Percentiles rank a stretch among this genome's conserved stretches.
Evolutionary conservation across 768 basidiomycete genomes (phyloP).

Genomic region (Leccinum disarticulatum): DNA sequence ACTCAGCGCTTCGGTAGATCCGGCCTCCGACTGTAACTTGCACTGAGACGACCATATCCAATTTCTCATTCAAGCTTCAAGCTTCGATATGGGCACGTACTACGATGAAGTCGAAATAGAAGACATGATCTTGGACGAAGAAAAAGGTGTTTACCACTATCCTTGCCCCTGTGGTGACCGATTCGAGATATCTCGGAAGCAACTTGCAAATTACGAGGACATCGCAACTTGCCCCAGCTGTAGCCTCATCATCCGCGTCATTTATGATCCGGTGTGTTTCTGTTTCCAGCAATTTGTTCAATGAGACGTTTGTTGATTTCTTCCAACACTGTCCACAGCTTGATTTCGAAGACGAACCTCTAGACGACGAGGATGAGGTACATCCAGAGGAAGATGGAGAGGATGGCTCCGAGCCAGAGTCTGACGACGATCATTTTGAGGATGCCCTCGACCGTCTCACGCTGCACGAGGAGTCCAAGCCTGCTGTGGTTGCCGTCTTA

Average conservation of each 20-base stretch:
- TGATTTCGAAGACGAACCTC: constrained; percentile 75
- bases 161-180: constrained; percentile 98
- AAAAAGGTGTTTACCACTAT: constrained; percentile 86
- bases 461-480: constrained; percentile 16
- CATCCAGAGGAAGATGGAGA: constrained; percentile 31
- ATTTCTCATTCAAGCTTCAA: no score
- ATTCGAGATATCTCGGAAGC: constrained; percentile 88
- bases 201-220: constrained; percentile 88
- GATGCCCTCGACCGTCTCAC: constrained; percentile 67
- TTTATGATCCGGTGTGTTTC: constrained; percentile 85
- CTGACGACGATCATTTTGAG: constrained; percentile 51
- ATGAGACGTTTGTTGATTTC: neutral
- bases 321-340: constrained; percentile 46
- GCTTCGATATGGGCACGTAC: constrained; percentile 66
- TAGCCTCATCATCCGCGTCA: constrained; percentile 86
- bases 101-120: constrained; percentile 99
- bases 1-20: no score
- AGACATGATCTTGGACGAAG: constrained; percentile 89
- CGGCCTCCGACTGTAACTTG: no score
- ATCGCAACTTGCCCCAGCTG: constrained; percentile 96
- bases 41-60: no score
- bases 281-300: neutral
- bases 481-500: constrained; percentile 13
- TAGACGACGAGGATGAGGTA: constrained; percentile 49
- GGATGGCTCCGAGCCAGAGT: constrained; percentile 37